Conservation (phyloP, 169 alveolate genomes). For the Babesia bovis region DNA sequence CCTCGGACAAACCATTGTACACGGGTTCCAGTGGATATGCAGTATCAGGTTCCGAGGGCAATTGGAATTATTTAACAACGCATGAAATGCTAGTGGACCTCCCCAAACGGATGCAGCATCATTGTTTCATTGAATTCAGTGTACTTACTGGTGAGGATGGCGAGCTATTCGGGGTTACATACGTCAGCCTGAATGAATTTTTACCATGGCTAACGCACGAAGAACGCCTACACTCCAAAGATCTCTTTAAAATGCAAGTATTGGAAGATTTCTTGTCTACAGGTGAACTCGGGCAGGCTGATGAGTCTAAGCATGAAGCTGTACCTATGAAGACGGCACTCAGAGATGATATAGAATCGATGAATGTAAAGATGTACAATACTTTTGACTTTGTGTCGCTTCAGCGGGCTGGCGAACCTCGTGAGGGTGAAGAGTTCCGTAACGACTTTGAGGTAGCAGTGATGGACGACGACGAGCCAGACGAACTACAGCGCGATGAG, state of each 20-base stretch:
- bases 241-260: constrained; percentile 73
- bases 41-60: constrained; percentile 67
- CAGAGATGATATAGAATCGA: constrained; percentile 40
- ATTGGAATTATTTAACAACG: constrained; percentile 70
- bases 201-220: constrained; percentile 81
- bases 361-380: constrained; percentile 41
- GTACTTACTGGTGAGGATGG: constrained; percentile 59
- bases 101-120: constrained; percentile 86
- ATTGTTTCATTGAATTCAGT: constrained; percentile 75
- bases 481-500: constrained; percentile 81
- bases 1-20: constrained; percentile 70
- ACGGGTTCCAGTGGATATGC: constrained; percentile 42
- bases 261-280: constrained; percentile 76
- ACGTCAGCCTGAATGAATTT: constrained; percentile 76
- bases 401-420: constrained; percentile 45
- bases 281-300: constrained; percentile 69
- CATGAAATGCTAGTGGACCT: constrained; percentile 71
- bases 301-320: constrained; percentile 24
- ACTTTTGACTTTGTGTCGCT: constrained; percentile 55
- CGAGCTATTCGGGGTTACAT: constrained; percentile 75
- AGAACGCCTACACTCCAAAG: constrained; percentile 72
- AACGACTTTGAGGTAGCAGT: constrained; percentile 49
- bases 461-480: constrained; percentile 69
- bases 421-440: constrained; percentile 29
- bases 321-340: constrained; percentile 7